Conservation (phyloP, 768 basidiomycete genomes). For the Gautieria morchelliformis region DNA sequence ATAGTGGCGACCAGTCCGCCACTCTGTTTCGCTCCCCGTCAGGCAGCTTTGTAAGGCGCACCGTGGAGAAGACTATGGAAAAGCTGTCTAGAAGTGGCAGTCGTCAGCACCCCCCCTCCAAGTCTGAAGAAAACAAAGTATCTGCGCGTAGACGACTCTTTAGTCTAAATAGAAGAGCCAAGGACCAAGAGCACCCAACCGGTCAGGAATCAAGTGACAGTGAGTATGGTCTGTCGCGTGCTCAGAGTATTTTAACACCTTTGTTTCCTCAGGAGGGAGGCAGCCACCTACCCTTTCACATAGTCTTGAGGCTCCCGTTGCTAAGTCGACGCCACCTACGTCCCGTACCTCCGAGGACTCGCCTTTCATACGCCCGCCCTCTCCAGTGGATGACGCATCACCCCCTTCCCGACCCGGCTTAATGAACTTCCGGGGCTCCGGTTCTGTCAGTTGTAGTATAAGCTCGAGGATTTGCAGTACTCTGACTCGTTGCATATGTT, state of each 20-base stretch:
- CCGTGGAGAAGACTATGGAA: slow-evolving; percentile 50
- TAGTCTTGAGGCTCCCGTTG: neutral
- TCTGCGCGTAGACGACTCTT: slow-evolving; percentile 41
- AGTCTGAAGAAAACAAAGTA: slow-evolving; percentile 14
- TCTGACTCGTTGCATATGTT: neutral
- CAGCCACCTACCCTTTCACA: neutral
- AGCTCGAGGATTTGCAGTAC: neutral
- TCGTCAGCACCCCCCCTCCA: neutral
- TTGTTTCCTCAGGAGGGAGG: neutral
- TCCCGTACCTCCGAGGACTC: slow-evolving; percentile 35
- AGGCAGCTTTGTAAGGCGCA: slow-evolving; percentile 37
- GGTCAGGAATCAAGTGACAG: slow-evolving; percentile 22
- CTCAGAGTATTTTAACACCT: neutral
- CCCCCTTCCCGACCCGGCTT: slow-evolving; percentile 31
- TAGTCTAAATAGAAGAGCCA: slow-evolving; percentile 45
- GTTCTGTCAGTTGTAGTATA: slow-evolving; percentile 44
- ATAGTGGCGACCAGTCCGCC: neutral
- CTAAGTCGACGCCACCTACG: neutral
- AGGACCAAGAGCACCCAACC: slow-evolving; percentile 37
- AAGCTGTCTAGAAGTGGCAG: slow-evolving; percentile 42
- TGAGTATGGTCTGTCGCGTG: neutral
- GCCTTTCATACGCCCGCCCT: slow-evolving; percentile 66
- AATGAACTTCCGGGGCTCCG: slow-evolving; percentile 52
- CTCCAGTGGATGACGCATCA: slow-evolving; percentile 38
- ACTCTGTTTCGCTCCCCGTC: slow-evolving; percentile 15